phyloP scores from a whole-genome alignment of 371 early-diverging fungal genomes.

The Apophysomyces ossiformis region DNA sequence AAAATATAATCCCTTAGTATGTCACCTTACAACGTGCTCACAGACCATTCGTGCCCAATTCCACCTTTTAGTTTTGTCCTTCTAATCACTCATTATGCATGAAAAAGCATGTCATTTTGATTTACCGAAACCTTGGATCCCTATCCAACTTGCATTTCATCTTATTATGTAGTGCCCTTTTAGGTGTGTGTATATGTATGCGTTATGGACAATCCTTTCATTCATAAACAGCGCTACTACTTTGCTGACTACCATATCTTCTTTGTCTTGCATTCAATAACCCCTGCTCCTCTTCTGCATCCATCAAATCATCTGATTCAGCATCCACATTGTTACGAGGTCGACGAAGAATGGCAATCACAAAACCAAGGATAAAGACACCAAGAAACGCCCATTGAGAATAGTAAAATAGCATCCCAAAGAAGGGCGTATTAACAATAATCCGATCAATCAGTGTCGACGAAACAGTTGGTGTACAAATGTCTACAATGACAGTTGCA shows the following conservation, averaged over 20 bases:
- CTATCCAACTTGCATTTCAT: background rate
- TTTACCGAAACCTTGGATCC: conserved; percentile 1
- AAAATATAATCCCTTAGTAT: background rate
- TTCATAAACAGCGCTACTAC: no score
- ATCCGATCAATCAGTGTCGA: conserved; percentile 61
- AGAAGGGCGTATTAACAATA: conserved; percentile 56
- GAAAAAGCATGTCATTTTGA: background rate
- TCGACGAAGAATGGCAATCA: conserved; percentile 38
- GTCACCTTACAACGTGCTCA: conserved; percentile 10
- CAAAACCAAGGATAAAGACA: conserved; percentile 46
- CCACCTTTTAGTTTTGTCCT: background rate
- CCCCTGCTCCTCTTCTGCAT: conserved; percentile 28
- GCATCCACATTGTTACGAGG: conserved; percentile 33
- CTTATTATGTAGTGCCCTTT: background rate
- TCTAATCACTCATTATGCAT: background rate
- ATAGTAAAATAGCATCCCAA: conserved; percentile 61
- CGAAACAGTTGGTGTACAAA: conserved; percentile 69
- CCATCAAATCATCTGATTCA: conserved; percentile 22
- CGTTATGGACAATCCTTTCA: background rate
- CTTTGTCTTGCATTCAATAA: conserved; percentile 13
- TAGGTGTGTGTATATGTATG: no score
- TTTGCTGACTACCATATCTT: conserved; percentile 5
- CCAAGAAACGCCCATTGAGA: conserved; percentile 61
- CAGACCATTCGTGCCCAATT: conserved; percentile 2
- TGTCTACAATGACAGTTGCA: conserved; percentile 30